phyloP scores from a whole-genome alignment of 495 filamentous ascomycete species.

The Neurospora sp. region DNA sequence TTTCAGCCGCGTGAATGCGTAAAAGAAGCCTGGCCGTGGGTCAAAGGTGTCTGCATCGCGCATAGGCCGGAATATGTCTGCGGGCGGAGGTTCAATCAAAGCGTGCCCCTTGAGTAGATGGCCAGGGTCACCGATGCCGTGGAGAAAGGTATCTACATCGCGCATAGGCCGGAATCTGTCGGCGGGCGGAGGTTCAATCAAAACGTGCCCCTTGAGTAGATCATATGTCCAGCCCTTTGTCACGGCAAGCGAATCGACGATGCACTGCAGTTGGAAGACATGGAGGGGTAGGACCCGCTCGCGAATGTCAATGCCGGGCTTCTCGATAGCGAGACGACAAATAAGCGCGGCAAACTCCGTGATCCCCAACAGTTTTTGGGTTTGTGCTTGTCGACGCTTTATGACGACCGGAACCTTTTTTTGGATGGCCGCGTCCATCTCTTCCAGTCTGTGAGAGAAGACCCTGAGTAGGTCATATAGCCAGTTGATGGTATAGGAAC shows the following conservation, averaged over 20 bases:
- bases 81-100: slow-evolving; percentile 14
- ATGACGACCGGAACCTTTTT: not conserved
- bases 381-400: not conserved
- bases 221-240: slow-evolving; percentile 32
- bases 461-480: slow-evolving; percentile 40
- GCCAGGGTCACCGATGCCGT: slow-evolving; percentile 5
- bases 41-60: slow-evolving; percentile 35
- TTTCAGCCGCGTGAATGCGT: not conserved
- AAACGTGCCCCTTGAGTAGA: slow-evolving; percentile 20
- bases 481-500: slow-evolving; percentile 40
- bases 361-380: slow-evolving; percentile 30
- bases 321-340: slow-evolving; percentile 32
- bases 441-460: not conserved
- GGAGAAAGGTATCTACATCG: slow-evolving; percentile 36
- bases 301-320: slow-evolving; percentile 26
- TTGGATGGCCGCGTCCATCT: not conserved
- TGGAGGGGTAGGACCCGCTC: slow-evolving; percentile 32
- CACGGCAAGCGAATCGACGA: slow-evolving; percentile 32
- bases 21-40: not conserved
- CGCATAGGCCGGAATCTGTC: slow-evolving; percentile 24
- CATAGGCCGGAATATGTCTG: slow-evolving; percentile 22
- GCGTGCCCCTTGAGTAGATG: slow-evolving; percentile 20
- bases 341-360: slow-evolving; percentile 29
- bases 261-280: slow-evolving; percentile 38
- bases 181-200: slow-evolving; percentile 15